A percentile compares a stretch with the other conserved stretches of the same genome.
Evolutionary conservation across 768 basidiomycete genomes (phyloP).

Genomic region (Suillus hirtellus): DNA sequence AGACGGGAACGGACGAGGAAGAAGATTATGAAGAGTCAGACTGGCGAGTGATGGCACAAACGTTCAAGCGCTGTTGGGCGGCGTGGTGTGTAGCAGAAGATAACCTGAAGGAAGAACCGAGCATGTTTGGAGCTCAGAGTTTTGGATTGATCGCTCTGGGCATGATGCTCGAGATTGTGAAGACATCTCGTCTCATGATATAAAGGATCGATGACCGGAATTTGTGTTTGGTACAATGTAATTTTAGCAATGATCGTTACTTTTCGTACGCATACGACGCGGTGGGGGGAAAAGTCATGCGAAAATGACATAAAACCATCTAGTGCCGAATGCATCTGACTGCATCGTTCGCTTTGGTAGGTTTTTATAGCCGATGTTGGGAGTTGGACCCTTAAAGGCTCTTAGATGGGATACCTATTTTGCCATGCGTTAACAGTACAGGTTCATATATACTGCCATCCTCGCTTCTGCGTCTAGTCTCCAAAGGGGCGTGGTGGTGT

Average conservation of each 20-base stretch:
- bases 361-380: too few relatives aligned
- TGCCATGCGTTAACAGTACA: too few relatives aligned
- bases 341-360: too few relatives aligned
- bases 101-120: conserved; percentile 23
- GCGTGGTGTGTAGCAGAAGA: conserved; percentile 44
- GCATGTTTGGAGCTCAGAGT: conserved; percentile 41
- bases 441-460: not conserved
- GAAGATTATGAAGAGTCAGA: conserved; percentile 25
- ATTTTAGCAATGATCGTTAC: too few relatives aligned
- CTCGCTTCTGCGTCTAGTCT: not conserved
- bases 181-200: conserved; percentile 19
- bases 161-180: conserved; percentile 41
- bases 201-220: not conserved
- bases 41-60: conserved; percentile 28
- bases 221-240: too few relatives aligned
- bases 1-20: conserved; percentile 24
- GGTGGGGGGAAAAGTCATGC: too few relatives aligned
- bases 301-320: too few relatives aligned
- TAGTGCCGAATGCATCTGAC: too few relatives aligned
- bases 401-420: too few relatives aligned
- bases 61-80: conserved; percentile 43
- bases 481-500: not conserved
- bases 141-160: conserved; percentile 49
- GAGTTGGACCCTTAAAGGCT: too few relatives aligned
- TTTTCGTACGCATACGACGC: too few relatives aligned